Percentiles rank a stretch among this genome's conserved stretches.
Evolutionary conservation across 2,329 filamentous ascomycete genomes (phyloP).

Genomic region (Alternaria sp.): DNA sequence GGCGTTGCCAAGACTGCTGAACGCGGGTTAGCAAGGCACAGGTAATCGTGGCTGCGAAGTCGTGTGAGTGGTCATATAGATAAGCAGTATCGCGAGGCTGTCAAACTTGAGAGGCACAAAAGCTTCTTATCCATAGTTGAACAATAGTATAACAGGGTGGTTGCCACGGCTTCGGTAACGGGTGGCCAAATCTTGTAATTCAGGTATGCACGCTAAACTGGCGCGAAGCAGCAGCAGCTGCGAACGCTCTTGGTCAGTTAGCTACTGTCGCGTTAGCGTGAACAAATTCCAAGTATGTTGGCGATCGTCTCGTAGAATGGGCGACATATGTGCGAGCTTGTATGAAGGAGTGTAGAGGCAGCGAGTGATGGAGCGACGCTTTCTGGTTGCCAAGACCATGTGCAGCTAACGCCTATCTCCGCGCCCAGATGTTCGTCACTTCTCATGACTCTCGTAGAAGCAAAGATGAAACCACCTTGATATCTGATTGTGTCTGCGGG

Average conservation of each 20-base stretch:
- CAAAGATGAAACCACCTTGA: constrained; percentile 28
- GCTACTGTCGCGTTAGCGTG: not conserved
- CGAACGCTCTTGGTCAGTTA: not conserved
- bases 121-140: not conserved
- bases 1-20: constrained; percentile 17
- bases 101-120: not conserved
- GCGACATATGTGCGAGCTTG: not conserved
- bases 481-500: not conserved
- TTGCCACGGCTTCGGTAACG: not conserved
- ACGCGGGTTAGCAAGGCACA: constrained; percentile 4
- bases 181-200: not conserved
- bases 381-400: constrained; percentile 10
- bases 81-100: not conserved
- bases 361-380: not conserved
- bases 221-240: not conserved
- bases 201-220: not conserved
- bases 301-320: not conserved
- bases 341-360: not conserved
- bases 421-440: constrained; percentile 9
- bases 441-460: not conserved
- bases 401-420: constrained; percentile 18
- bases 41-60: not conserved
- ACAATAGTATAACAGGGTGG: not conserved
- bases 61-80: not conserved
- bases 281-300: too few species aligned